Conservation (phyloP, 495 filamentous ascomycete species). For the Glutinoglossum americanum region DNA sequence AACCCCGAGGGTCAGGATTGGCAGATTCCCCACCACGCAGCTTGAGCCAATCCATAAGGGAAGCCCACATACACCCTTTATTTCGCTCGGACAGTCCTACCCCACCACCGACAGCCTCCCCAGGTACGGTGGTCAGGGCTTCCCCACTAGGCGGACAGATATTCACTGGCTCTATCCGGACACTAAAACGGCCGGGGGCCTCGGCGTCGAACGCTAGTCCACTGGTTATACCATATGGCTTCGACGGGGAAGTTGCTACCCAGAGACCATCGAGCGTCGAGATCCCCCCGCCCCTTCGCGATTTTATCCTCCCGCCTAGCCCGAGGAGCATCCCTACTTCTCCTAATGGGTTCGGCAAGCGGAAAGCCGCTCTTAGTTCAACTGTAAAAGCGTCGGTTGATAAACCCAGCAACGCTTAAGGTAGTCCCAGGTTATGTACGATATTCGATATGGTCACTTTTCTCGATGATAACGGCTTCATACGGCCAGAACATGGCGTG, state of each 20-base stretch:
- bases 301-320: conserved; percentile 31
- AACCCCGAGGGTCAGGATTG: neutral
- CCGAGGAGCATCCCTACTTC: conserved; percentile 21
- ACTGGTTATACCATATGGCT: conserved; percentile 26
- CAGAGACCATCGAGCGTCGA: conserved; percentile 11
- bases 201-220: conserved; percentile 31
- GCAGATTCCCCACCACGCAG: conserved; percentile 1
- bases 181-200: conserved; percentile 45
- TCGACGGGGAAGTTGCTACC: conserved; percentile 20
- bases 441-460: neutral
- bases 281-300: conserved; percentile 36
- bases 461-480: neutral
- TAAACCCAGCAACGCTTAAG: neutral
- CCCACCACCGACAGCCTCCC: conserved; percentile 42
- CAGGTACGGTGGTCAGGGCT: conserved; percentile 48
- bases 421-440: neutral
- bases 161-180: conserved; percentile 29
- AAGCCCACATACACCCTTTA: conserved; percentile 67
- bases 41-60: conserved; percentile 23
- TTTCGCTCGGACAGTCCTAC: conserved; percentile 57
- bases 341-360: conserved; percentile 12
- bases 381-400: neutral
- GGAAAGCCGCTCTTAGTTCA: conserved; percentile 5
- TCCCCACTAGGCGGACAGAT: conserved; percentile 47
- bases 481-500: neutral